Base-by-base conservation (phyloP, 306 rosid species). In the Arachis stenosperma region DNA sequence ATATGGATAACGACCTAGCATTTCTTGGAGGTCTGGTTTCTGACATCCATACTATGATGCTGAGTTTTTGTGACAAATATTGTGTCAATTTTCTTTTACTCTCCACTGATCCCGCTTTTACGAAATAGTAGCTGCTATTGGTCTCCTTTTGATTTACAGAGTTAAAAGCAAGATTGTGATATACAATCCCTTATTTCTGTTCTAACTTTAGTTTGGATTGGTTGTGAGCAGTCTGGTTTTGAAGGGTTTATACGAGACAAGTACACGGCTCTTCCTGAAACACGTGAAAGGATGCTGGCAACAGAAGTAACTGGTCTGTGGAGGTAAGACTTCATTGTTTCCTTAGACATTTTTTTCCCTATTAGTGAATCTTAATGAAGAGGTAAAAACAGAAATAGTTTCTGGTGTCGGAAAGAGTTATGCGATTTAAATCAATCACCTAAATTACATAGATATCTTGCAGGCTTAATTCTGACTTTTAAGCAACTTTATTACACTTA, bases 221-320 rank as follows among this genome's bases (percentile, higher is more conserved):
- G 55, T 37, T 54, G 58, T 54, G 86, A 75, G 77, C 88, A 94
- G 99, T 94, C 99, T 73, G 99, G 99, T 73, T 94, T 93, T 81
- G 96, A 84, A 88, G 87, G 92, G 8, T 94, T 89, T 78, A 68
- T 89, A 43, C 78, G 91, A 78, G 99, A 94, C 78, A 84, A 81
- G 75, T 88, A 91, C 86, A 94, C 99, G 12, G 87, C 50, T 73
- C 99, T 94, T 77, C 97, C 99, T 59, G 96, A 91, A 41, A 89
- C 96, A 33, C 90, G 85, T 39, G 97, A 94, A 78, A 91, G 98
- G 81, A 84, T 94, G 61, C 81, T 94, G 46, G 97, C 99, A 11
- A 89, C 99, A 52, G 97, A 91, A 85, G 86, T 94, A 67, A 85
- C 97, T 39, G 91, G 93, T 6, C 58, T 79, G 8, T 94, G 97